phyloP scores from a whole-genome alignment of 2,329 filamentous ascomycete genomes.

The Hypocreales sp. region DNA sequence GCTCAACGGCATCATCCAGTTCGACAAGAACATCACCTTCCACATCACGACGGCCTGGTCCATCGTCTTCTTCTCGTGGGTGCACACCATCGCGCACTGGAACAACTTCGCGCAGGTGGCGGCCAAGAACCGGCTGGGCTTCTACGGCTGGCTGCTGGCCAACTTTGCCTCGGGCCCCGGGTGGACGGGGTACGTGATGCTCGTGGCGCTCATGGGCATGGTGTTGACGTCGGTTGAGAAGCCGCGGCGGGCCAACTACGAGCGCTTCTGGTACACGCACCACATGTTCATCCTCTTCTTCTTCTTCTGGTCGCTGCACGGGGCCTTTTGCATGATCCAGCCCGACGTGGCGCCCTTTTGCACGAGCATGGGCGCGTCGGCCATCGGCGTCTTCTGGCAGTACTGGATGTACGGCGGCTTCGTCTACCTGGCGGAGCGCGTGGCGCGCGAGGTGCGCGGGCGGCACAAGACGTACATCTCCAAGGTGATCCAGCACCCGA shows the following conservation, averaged over 20 bases:
- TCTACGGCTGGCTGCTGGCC: conserved; percentile 62
- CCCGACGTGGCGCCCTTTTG: conserved; percentile 70
- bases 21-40: conserved; percentile 82
- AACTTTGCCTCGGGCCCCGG: conserved; percentile 70
- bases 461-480: conserved; percentile 75
- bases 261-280: conserved; percentile 84
- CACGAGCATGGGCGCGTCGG: conserved; percentile 46
- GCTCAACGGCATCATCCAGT: conserved; percentile 73
- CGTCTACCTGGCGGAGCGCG: conserved; percentile 63
- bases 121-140: conserved; percentile 57
- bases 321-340: conserved; percentile 82
- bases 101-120: conserved; percentile 71
- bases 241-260: conserved; percentile 65
- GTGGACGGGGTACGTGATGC: conserved; percentile 78
- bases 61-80: conserved; percentile 77
- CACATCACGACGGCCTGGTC: conserved; percentile 78
- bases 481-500: conserved; percentile 80
- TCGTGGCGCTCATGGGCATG: conserved; percentile 64
- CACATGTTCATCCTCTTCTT: conserved; percentile 83
- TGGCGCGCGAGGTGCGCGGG: conserved; percentile 64
- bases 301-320: conserved; percentile 82
- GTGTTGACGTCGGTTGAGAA: conserved; percentile 64
- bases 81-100: conserved; percentile 77
- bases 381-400: conserved; percentile 72
- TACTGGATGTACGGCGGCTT: conserved; percentile 81